These are phyloP conservation scores for Saccharomyces pastorianus DNA, from an alignment of 1,139 yeast species.

Conservation along the genomic window DNA sequence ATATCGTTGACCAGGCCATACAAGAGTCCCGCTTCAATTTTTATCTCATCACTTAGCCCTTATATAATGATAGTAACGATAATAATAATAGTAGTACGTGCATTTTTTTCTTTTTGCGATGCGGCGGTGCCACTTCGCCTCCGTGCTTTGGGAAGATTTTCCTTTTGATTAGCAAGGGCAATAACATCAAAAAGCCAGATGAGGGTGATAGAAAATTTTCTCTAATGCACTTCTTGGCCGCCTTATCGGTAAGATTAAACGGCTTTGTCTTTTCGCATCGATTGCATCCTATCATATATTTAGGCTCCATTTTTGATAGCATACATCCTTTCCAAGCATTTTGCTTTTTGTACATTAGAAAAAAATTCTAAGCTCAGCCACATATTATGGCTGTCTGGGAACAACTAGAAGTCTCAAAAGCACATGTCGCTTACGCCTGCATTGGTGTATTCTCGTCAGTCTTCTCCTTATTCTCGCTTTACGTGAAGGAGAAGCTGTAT, in stretches of 20 bases:
- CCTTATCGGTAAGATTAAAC: background rate
- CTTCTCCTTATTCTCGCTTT: conserved; percentile 82
- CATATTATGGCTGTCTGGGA: conserved; percentile 32
- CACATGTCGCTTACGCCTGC: conserved; percentile 90
- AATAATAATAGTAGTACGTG: background rate
- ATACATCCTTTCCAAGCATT: background rate
- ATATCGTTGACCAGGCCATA: conserved; percentile 12
- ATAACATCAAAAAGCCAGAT: background rate
- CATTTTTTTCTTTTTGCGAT: background rate
- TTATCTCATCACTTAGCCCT: conserved; percentile 8
- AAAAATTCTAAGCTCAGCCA: background rate
- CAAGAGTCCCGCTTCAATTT: conserved; percentile 21
- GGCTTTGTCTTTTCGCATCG: background rate
- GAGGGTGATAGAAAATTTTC: background rate
- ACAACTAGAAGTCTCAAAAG: conserved; percentile 39
- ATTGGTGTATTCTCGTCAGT: conserved; percentile 82
- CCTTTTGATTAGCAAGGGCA: background rate
- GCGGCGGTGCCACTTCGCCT: conserved; percentile 8
- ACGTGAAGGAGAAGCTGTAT: conserved; percentile 80
- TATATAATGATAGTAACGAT: conserved; percentile 6
- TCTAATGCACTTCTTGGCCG: too few species aligned
- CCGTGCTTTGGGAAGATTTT: conserved; percentile 12
- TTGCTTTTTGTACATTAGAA: background rate
- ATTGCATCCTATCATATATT: background rate
- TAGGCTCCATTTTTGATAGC: background rate